Base-by-base conservation (phyloP, 139 green algal genomes). In the Picochlorum sp. region DNA sequence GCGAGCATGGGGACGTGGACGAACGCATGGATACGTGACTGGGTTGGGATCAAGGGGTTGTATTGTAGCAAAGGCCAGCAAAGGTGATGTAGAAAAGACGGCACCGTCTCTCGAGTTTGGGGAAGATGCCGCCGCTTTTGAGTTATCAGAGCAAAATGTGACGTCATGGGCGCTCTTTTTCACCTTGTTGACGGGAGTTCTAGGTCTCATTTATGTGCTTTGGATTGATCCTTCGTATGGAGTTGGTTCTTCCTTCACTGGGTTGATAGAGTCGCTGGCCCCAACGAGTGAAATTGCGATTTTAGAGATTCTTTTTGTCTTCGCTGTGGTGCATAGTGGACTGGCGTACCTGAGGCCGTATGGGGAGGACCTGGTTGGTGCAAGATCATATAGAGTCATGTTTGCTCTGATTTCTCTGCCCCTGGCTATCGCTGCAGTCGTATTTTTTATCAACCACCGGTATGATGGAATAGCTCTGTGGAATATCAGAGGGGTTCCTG, bases 381-480 rank as follows among this genome's bases (percentile, higher is more conserved):
- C 83, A 3, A 78, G 92, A 6, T 91, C 92, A 3, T 98, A 88
- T 67, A 81, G 92, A 9, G 92, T 98, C 3, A 66, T 96, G 7
- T 98, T 98, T 69, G 92, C 86, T 0, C 67, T 88, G 4, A 69
- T 92, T 13, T 87, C 70, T 62, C 80, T 98, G 11, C 88, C 91
- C 15, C 81, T 98, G 41, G 92, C 92, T 16, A 54, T 87, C 4
- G 69, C 89, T 9, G 83, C 91, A 3, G 77, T 98, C 9, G 86
- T 95, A 4, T 98, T 92, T 78, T 98, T 98, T 81, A 97, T 98
- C 75, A 97, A 98, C 72, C 92, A 98, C 76, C 70, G 89, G 28
- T 95, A 93, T 62, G 78, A 83, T 61, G 88, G 88, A 54, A 67
- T 76, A 6, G 63, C 78, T 31, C 78, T 96, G 45, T 97, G 91